Evolutionary conservation across 768 basidiomycete genomes (phyloP).

Genomic region (Lactarius psammicola): DNA sequence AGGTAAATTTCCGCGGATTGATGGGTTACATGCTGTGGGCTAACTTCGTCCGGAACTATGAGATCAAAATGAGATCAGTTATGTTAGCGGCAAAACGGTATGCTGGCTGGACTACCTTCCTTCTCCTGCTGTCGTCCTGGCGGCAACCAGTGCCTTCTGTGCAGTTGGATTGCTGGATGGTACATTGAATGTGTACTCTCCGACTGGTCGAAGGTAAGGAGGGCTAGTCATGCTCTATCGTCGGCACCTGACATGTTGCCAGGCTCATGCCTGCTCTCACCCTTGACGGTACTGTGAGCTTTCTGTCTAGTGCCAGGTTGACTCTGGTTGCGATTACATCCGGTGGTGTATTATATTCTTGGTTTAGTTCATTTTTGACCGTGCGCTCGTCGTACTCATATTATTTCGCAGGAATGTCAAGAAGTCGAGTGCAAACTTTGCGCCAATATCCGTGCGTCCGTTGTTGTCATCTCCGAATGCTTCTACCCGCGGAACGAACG

Average conservation of each 20-base stretch:
- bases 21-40: not conserved
- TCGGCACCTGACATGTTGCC: constrained; percentile 1
- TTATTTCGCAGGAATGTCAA: constrained; percentile 64
- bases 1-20: constrained; percentile 40
- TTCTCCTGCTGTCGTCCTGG: constrained; percentile 63
- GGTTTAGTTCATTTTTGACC: constrained; percentile 47
- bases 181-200: constrained; percentile 78
- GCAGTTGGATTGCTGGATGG: constrained; percentile 82
- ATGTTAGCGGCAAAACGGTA: constrained; percentile 61
- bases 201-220: constrained; percentile 72
- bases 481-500: constrained; percentile 22
- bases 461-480: constrained; percentile 56
- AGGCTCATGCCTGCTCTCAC: constrained; percentile 78
- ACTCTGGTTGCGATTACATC: constrained; percentile 72
- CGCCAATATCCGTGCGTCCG: constrained; percentile 60
- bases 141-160: constrained; percentile 63
- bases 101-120: constrained; percentile 91
- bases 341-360: constrained; percentile 68
- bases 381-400: not conserved
- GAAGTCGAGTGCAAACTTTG: constrained; percentile 59
- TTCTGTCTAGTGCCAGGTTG: constrained; percentile 63
- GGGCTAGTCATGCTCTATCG: constrained; percentile 27
- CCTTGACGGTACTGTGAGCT: constrained; percentile 67
- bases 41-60: not conserved
- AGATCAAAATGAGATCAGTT: constrained; percentile 70